These are phyloP conservation scores for Xylogone sp. DNA, from an alignment of 2,329 filamentous ascomycete species.

Conservation along the genomic window DNA sequence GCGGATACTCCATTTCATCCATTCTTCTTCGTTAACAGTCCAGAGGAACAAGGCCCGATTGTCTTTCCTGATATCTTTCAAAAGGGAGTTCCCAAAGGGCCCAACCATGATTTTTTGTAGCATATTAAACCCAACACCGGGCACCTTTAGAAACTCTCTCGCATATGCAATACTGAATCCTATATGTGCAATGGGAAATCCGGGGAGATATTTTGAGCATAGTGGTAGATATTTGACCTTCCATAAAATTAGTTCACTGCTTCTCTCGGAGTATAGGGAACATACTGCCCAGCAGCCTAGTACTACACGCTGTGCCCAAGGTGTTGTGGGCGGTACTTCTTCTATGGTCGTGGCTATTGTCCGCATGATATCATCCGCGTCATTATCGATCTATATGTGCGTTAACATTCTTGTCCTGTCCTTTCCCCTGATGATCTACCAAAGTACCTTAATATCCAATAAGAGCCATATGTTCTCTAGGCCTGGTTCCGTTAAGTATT, in stretches of 20 bases:
- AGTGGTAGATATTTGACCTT: slow-evolving; percentile 65
- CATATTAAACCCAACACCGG: slow-evolving; percentile 76
- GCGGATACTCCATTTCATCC: slow-evolving; percentile 79
- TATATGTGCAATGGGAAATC: slow-evolving; percentile 63
- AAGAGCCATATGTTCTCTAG: slow-evolving; percentile 72
- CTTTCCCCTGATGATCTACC: background rate
- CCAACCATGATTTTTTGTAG: slow-evolving; percentile 65
- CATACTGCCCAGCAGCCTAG: slow-evolving; percentile 78
- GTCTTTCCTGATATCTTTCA: slow-evolving; percentile 52
- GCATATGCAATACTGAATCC: slow-evolving; percentile 57
- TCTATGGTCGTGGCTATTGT: slow-evolving; percentile 62
- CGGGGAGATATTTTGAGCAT: slow-evolving; percentile 57
- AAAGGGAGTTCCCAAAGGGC: slow-evolving; percentile 62
- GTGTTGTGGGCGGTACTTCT: slow-evolving; percentile 42
- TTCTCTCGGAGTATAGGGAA: background rate
- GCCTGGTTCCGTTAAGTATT: slow-evolving; percentile 63
- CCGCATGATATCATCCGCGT: slow-evolving; percentile 66
- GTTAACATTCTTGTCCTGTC: background rate
- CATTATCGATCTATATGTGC: slow-evolving; percentile 57
- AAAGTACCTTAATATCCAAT: slow-evolving; percentile 77
- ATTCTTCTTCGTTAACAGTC: slow-evolving; percentile 77
- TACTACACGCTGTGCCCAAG: slow-evolving; percentile 72
- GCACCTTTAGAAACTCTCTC: slow-evolving; percentile 62
- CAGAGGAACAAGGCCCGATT: slow-evolving; percentile 68
- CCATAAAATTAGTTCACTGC: slow-evolving; percentile 2